Conservation (phyloP, 2,329 filamentous ascomycete species). For the Ophiostoma sp. region DNA sequence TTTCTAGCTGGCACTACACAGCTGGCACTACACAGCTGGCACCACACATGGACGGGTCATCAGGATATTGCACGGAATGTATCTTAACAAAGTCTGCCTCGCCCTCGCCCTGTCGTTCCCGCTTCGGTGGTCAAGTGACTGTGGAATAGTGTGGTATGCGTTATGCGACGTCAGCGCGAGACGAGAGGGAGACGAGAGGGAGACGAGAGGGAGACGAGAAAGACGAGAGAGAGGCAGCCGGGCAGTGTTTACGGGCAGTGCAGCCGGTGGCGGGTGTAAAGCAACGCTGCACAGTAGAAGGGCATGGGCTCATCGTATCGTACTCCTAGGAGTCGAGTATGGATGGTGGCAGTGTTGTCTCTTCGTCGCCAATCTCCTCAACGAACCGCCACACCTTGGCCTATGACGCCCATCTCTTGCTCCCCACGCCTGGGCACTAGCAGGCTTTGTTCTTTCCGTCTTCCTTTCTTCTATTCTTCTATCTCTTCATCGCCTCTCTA, state of each 20-base stretch:
- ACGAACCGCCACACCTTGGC: not conserved
- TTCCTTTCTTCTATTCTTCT: not conserved
- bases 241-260: not conserved
- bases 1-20: too few relatives aligned
- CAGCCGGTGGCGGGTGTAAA: too few relatives aligned
- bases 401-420: not conserved
- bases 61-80: not conserved
- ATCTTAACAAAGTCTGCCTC: not conserved
- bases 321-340: too few relatives aligned
- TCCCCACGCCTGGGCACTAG: too few relatives aligned
- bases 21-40: too few relatives aligned
- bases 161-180: not conserved
- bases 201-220: not conserved
- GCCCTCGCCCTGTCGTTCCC: not conserved
- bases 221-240: slow-evolving; percentile 3
- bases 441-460: not conserved
- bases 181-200: not conserved
- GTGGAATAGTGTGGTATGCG: not conserved
- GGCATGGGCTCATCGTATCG: too few relatives aligned
- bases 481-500: not conserved
- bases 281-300: too few relatives aligned
- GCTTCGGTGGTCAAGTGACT: not conserved
- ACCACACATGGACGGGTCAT: too few relatives aligned
- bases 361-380: not conserved
- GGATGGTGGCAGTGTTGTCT: not conserved